A percentile compares a stretch with the other conserved stretches of the same genome.
These are phyloP conservation scores for Rosa lucieae DNA, from an alignment of 306 rosid genomes.

Conservation along the genomic window DNA sequence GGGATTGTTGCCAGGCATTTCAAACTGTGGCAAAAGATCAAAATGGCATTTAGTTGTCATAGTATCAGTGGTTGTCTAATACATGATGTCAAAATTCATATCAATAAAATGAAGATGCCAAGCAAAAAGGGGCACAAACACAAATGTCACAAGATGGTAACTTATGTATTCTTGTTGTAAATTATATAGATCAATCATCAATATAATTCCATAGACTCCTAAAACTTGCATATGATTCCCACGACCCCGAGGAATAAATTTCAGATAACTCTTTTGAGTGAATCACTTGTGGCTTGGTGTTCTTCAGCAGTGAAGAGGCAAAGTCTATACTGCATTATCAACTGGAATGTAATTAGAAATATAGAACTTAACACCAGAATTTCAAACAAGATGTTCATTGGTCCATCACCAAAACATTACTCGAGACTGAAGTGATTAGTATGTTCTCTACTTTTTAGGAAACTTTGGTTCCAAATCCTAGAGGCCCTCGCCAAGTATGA, in stretches of 20 bases:
- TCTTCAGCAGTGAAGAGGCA: background rate
- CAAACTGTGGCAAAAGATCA: constrained; percentile 46
- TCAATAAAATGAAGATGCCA: background rate
- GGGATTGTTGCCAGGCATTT: constrained; percentile 74
- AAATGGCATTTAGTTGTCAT: constrained; percentile 19
- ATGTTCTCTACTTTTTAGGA: background rate
- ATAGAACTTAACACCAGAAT: background rate
- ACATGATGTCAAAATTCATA: background rate
- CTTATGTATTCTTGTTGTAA: background rate
- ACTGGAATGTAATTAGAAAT: background rate
- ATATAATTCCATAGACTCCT: background rate
- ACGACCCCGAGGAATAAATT: background rate
- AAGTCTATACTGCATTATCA: background rate
- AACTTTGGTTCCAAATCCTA: background rate
- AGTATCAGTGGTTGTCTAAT: background rate
- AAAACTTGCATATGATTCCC: background rate
- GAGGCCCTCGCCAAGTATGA: background rate
- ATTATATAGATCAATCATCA: background rate
- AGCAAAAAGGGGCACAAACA: background rate
- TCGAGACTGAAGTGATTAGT: background rate
- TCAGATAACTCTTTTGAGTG: background rate
- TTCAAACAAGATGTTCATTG: background rate
- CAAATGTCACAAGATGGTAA: background rate
- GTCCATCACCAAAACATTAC: background rate
- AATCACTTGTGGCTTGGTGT: background rate